Base-by-base conservation (phyloP, 2,329 filamentous ascomycete species). In the Aspergillus sp. region DNA sequence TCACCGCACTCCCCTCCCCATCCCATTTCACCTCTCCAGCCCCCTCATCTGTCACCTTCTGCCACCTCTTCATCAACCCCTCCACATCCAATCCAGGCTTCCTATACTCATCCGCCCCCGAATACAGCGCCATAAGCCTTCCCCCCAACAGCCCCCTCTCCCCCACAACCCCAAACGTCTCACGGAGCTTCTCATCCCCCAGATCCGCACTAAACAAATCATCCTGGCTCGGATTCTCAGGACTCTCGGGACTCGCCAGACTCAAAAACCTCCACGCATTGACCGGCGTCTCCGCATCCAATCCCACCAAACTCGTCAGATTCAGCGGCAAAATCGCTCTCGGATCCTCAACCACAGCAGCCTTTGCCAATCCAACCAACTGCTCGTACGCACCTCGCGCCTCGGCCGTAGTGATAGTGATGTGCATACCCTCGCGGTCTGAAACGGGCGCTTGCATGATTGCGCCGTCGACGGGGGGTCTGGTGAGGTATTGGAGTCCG, bases 181-280 rank as follows among this genome's bases (percentile, higher is more conserved):
- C 73, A 23, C 75, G 70, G 6, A 92, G 78, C 17, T 81, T 79
- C 32, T 84, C 80, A 44, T 86, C 83, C 0, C 79, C 74, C n/a
- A 95, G 77, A 71, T 95, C 90, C 2, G 86, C 88, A n/a, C 90
- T 93, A 77, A 96, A 96, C 71, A 90, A 91, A 72, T 96, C 93
- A 72, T 97, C 93, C 60, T 90, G 89, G 8, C 88, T 90, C 5
- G 86, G 81, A 54, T 80, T 75, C 50, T 80, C 78, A 0, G 84
- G 84, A 21, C 81, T 84, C 49, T 75, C 75, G 0, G 80, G 80
- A 41, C 78, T 80, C 0, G 82, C 78, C 6, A 90, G 76, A 50
- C 84, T 85, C 38, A 88, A 71, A 72, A 86, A 88, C 44, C 88
- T 73, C 49, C 78, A 77, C 7, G 87, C 85, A n/a, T 78, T 82